Base-by-base conservation (phyloP, 169 alveolate species). In the Plasmodium fragile region DNA sequence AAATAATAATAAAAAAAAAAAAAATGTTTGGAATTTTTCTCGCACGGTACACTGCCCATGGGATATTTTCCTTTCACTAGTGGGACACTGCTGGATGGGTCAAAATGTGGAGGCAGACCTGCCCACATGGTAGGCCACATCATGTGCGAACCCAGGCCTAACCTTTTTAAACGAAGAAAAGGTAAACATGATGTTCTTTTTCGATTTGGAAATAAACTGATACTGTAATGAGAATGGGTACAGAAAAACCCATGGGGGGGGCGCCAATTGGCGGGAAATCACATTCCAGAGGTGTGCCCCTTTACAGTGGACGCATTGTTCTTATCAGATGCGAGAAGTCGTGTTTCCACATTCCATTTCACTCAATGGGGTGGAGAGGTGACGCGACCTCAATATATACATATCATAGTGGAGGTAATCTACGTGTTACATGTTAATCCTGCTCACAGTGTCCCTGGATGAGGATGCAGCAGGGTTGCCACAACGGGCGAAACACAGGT, bases 111-210 rank as follows among this genome's bases (percentile, higher is more conserved):
- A 82, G 69, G 92, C 69, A 82, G 41, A 36, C 70, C 25, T 59
- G 32, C 49, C 71, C 90, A 13, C 43, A 22, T 55, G 18, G 39
- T 0, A 4, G 75, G 30, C 30, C 11, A 65, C 10, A 16, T 36
- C 55, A 6, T 77, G 3, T 77, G 43, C 70, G 28, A 8, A 77
- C 39, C n/a, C 59, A 36, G 32, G 32, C 43, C 70, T 81, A 41
- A 91, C 94, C 94, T 81, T 91, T 81, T 80, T 80, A 91, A 91
- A 91, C 30, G 94, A 91, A 41, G 83, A 79, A 53, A 91, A 70
- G 32, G 94, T 52, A 72, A 91, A 91, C 94, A 91, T 90, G 52
- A 80, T 30, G 71, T 11, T 81, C 43, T 41, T 81, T 45, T 81
- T 45, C 39, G 53, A 45, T 22, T 28, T 22, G 39, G 18, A 8